Conservation (phyloP, 1,284 basidiomycete species). For the Ceratobasidium sp. region DNA sequence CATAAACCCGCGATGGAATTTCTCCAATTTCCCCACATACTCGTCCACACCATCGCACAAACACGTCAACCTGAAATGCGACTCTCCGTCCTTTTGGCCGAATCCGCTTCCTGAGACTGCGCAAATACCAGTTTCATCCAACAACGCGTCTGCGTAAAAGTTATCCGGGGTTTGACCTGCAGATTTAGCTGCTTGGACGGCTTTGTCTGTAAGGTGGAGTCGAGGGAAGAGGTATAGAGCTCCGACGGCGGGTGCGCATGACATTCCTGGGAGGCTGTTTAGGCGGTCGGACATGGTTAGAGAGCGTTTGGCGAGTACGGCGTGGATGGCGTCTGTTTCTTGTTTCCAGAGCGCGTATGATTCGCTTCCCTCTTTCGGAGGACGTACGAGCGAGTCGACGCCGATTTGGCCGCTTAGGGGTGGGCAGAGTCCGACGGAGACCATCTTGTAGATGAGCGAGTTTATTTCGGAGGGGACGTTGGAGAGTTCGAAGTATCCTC, state of each 20-base stretch:
- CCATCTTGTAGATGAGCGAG: conserved; percentile 95
- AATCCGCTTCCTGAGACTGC: conserved; percentile 94
- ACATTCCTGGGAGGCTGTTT: conserved; percentile 82
- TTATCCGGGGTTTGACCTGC: conserved; percentile 86
- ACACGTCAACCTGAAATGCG: conserved; percentile 90
- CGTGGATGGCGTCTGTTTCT: conserved; percentile 85
- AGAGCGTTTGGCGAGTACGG: conserved; percentile 79
- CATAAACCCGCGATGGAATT: conserved; percentile 85
- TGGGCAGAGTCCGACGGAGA: conserved; percentile 89
- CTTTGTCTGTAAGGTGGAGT: conserved; percentile 77
- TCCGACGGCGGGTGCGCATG: conserved; percentile 89
- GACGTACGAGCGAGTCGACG: conserved; percentile 90
- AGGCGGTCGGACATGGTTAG: conserved; percentile 80
- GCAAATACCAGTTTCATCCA: conserved; percentile 93
- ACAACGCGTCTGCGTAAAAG: conserved; percentile 85
- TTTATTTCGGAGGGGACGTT: conserved; percentile 84
- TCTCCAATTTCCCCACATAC: conserved; percentile 86
- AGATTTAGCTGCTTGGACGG: conserved; percentile 77
- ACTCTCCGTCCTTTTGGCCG: conserved; percentile 88
- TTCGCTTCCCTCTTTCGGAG: conserved; percentile 80
- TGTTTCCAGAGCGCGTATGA: conserved; percentile 83
- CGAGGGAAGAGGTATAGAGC: conserved; percentile 90
- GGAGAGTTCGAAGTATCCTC: conserved; percentile 92
- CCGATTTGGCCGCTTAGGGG: conserved; percentile 91
- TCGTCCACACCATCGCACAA: conserved; percentile 91